Conservation (phyloP, 345 rosid genomes). For the Syzygium oleosum region DNA sequence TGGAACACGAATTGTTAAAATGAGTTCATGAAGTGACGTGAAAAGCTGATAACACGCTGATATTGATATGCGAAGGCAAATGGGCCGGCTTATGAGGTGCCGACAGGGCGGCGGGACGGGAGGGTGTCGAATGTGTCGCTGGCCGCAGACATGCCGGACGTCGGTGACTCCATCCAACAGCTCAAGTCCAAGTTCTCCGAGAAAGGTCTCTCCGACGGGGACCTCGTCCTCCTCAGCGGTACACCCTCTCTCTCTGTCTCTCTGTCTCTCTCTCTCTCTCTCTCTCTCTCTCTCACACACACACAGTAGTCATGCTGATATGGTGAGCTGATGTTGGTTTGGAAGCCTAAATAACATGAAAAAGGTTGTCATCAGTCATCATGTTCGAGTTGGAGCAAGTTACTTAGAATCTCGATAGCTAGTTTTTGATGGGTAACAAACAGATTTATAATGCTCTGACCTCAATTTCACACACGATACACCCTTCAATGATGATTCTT, state of each 20-base stretch:
- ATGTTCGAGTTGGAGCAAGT: not conserved
- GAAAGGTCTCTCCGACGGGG: constrained; percentile 56
- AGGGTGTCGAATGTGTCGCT: constrained; percentile 38
- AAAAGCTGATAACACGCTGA: not conserved
- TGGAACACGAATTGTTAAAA: not conserved
- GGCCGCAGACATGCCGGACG: constrained; percentile 62
- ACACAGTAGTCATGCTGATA: not conserved
- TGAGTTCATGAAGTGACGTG: not conserved
- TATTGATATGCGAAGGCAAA: constrained; percentile 26
- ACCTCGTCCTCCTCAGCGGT: constrained; percentile 75
- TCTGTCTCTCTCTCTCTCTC: not conserved
- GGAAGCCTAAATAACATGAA: not conserved
- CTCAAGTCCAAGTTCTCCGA: constrained; percentile 47
- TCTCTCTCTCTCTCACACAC: not conserved
- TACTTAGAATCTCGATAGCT: not conserved
- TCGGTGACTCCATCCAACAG: constrained; percentile 40
- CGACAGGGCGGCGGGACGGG: constrained; percentile 78
- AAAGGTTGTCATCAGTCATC: not conserved
- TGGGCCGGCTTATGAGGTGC: constrained; percentile 61
- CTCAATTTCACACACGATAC: not conserved
- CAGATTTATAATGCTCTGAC: not conserved
- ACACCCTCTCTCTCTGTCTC: not conserved
- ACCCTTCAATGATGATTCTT: not conserved
- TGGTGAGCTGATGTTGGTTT: not conserved
- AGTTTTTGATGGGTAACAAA: not conserved